These are phyloP conservation scores for Parastagonospora nodorum DNA, from an alignment of 2,329 filamentous ascomycete species.

Conservation along the genomic window DNA sequence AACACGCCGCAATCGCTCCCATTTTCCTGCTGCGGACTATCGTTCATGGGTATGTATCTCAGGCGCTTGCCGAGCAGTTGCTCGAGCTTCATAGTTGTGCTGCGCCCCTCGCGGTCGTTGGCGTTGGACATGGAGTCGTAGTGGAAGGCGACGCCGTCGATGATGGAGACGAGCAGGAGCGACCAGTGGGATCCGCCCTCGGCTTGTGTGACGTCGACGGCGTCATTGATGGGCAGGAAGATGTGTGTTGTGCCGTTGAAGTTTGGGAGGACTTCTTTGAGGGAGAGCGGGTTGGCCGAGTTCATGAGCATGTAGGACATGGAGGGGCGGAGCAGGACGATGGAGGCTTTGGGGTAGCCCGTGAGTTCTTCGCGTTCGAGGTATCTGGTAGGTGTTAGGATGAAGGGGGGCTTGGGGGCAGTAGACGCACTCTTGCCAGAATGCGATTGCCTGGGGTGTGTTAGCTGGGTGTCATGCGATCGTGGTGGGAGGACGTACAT, in stretches of 20 bases:
- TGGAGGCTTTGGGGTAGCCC: conserved; percentile 80
- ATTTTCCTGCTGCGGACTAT: conserved; percentile 90
- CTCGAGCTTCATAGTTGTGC: conserved; percentile 71
- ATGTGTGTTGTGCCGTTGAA: conserved; percentile 85
- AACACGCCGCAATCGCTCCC: conserved; percentile 93
- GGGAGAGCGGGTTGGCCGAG: conserved; percentile 61
- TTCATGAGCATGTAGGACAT: conserved; percentile 93
- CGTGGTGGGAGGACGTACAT: conserved; percentile 58
- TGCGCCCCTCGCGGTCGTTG: conserved; percentile 75
- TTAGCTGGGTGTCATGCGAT: conserved; percentile 4
- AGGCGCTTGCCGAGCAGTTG: conserved; percentile 69
- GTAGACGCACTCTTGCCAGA: conserved; percentile 84
- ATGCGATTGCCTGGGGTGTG: conserved; percentile 76
- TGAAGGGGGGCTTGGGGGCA: neutral
- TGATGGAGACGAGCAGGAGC: conserved; percentile 82
- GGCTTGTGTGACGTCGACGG: conserved; percentile 74
- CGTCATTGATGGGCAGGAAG: conserved; percentile 95
- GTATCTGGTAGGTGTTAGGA: conserved; percentile 57
- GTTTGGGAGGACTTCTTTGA: conserved; percentile 74
- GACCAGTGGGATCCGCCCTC: conserved; percentile 97
- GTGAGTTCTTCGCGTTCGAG: conserved; percentile 87
- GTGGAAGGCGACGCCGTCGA: conserved; percentile 93
- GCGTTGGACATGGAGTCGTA: conserved; percentile 84
- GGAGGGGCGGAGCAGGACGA: conserved; percentile 86
- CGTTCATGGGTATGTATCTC: conserved; percentile 79